phyloP scores from a whole-genome alignment of 2,329 filamentous ascomycete species.

The Dactylella cylindrospora region DNA sequence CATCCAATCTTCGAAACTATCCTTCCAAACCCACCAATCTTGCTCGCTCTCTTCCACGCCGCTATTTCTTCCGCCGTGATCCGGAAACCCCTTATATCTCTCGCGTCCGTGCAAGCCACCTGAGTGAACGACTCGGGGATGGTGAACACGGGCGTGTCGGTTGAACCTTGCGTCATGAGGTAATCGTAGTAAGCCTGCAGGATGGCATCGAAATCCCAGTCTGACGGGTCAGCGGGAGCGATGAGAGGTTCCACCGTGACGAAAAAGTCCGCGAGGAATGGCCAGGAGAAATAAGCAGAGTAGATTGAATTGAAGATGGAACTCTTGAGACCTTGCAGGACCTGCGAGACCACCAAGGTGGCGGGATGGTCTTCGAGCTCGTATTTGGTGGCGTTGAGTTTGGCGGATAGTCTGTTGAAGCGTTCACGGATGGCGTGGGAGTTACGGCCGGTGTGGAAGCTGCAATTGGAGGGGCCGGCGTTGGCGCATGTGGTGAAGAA shows the following conservation, averaged over 20 bases:
- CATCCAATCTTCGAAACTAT: conserved; percentile 3
- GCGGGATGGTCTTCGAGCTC: conserved; percentile 6
- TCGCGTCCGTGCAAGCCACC: conserved; percentile 22
- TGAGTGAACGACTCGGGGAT: conserved; percentile 20
- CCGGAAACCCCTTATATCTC: conserved; percentile 12
- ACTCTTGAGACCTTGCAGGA: conserved; percentile 1
- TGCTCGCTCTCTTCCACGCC: conserved; percentile 17
- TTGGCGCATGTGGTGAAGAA: conserved; percentile 22
- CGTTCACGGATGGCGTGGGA: conserved; percentile 9
- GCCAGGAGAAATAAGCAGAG: conserved; percentile 2
- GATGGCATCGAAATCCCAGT: conserved; percentile 1
- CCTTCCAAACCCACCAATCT: conserved; percentile 5
- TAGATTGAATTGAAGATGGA: conserved; percentile 7
- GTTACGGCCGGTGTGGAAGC: conserved; percentile 18
- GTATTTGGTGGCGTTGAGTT: conserved; percentile 27
- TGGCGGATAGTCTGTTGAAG: conserved; percentile 23
- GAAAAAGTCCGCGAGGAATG: conserved; percentile 14
- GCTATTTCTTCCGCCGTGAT: conserved; percentile 6
- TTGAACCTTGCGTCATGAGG: background rate
- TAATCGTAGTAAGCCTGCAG: background rate
- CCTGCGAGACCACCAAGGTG: background rate
- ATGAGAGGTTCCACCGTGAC: conserved; percentile 4
- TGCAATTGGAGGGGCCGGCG: conserved; percentile 15
- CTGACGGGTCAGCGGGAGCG: background rate
- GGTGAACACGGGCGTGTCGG: background rate